Base-by-base conservation (phyloP, 2,329 filamentous ascomycete genomes). In the Pseudocercospora ulei region DNA sequence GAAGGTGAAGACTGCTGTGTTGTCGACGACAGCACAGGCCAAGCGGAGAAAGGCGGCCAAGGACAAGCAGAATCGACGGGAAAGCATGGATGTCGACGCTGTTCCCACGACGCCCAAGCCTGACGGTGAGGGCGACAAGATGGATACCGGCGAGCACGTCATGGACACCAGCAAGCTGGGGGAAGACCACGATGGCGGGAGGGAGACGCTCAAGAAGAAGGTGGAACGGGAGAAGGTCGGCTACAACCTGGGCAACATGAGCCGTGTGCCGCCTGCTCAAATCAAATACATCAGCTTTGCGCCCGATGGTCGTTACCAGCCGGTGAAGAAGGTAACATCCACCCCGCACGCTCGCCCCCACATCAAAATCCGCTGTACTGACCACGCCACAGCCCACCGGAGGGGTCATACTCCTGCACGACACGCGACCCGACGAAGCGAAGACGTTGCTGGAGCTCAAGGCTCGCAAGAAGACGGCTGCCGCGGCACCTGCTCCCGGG, bases 191-290 rank as follows among this genome's bases (percentile, higher is more conserved):
- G 56, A 58, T n/a, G 70, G 70, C 26, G 69, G 79, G 28, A 79
- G 78, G 35, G 66, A 71, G 1, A 64, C 68, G 24, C 66, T 70
- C 23, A 94, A 88, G 74, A 94, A 92, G 73, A 92, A 90, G 71
- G 68, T 70, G 0, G 86, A 95, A 64, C 92, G 90, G 69, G 90
- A 98, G 68, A 96, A 94, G 74, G 75, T 93, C 43, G 90, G 90
- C 52, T 95, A 90, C 60, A 86, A 95, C 49, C 74, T 98, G 46
- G 83, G 90, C 59, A 98, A 98, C 69, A 92, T 98, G 85, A 92
- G 82, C 38, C 76, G 90, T 54, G 86, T 98, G 22, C 75, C 98
- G 31, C 90, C 87, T 1, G 76, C 77, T 30, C 90, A 98, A 67
- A 75, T 96, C 57, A 94, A 93, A 69, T 95, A 88, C 62, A 84